phyloP scores from a whole-genome alignment of 495 filamentous ascomycete species.

The Xylaria venustula region DNA sequence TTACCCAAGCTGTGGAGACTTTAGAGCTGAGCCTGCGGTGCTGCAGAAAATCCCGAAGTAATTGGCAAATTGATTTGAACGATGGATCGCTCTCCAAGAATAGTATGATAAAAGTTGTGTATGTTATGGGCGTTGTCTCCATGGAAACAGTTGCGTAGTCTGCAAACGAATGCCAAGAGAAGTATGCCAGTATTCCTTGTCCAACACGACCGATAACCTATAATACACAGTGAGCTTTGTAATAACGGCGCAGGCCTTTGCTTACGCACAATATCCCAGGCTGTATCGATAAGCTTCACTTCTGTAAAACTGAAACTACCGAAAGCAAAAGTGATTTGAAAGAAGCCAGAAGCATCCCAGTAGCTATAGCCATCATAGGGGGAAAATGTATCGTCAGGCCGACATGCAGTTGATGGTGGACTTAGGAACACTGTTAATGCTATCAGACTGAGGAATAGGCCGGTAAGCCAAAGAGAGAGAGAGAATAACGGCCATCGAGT shows the following conservation, averaged over 20 bases:
- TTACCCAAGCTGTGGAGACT: constrained; percentile 1
- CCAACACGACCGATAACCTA: neutral
- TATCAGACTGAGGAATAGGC: too few relatives aligned
- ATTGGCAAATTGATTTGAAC: neutral
- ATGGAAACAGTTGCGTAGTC: constrained; percentile 15
- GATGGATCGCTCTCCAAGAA: constrained; percentile 7
- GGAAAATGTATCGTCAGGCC: neutral
- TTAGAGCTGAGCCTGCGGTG: constrained; percentile 8
- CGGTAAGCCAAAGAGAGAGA: too few relatives aligned
- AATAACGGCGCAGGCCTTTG: neutral
- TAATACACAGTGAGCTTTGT: neutral
- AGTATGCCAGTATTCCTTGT: neutral
- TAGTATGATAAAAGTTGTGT: constrained; percentile 8
- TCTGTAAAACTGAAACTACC: neutral
- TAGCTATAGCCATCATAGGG: neutral
- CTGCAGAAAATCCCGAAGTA: neutral
- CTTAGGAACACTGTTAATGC: too few relatives aligned
- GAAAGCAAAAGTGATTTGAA: neutral
- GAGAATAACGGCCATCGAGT: too few relatives aligned
- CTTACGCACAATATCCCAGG: neutral
- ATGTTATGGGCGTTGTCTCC: constrained; percentile 17
- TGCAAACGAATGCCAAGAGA: constrained; percentile 15
- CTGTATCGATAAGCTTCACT: neutral
- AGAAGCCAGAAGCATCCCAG: neutral
- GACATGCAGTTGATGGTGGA: neutral